A percentile compares a stretch with the other conserved stretches of the same genome.
These are phyloP conservation scores for Solanum appendiculatum DNA, from an alignment of 257 asterid genomes.

Conservation along the genomic window DNA sequence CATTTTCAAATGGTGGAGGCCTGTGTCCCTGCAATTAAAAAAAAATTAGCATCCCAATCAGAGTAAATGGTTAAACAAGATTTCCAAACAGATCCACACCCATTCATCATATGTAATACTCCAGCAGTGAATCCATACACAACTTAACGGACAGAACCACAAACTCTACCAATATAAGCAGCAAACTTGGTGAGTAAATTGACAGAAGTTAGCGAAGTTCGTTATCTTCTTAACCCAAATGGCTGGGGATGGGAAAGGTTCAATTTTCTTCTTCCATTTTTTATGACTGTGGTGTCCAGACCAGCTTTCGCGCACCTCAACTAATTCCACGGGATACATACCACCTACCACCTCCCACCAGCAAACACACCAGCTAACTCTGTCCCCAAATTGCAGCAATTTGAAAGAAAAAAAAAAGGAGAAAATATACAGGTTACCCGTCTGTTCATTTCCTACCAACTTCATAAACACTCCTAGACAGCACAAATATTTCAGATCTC, in stretches of 20 bases:
- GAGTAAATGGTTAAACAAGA: not conserved
- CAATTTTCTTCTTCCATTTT: not conserved
- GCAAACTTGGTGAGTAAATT: not conserved
- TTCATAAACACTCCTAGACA: not conserved
- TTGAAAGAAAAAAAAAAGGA: not conserved
- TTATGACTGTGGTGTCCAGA: not conserved
- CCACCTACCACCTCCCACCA: not conserved
- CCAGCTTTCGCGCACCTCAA: not conserved
- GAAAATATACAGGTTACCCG: not conserved
- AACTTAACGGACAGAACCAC: not conserved
- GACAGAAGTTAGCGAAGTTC: not conserved
- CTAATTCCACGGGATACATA: too few relatives aligned
- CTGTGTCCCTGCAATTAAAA: conserved; percentile 1
- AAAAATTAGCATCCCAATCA: not conserved
- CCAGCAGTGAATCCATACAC: not conserved
- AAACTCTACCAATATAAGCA: not conserved
- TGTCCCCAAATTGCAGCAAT: not conserved
- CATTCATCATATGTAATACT: not conserved
- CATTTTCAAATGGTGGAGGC: conserved; percentile 1
- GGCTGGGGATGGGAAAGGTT: not conserved
- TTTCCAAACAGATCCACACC: not conserved
- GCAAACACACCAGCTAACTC: not conserved
- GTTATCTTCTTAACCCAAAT: not conserved
- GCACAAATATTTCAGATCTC: not conserved
- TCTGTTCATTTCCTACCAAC: not conserved